phyloP scores from a whole-genome alignment of 139 green algal genomes.

The Limnomonas spitsbergensis region DNA sequence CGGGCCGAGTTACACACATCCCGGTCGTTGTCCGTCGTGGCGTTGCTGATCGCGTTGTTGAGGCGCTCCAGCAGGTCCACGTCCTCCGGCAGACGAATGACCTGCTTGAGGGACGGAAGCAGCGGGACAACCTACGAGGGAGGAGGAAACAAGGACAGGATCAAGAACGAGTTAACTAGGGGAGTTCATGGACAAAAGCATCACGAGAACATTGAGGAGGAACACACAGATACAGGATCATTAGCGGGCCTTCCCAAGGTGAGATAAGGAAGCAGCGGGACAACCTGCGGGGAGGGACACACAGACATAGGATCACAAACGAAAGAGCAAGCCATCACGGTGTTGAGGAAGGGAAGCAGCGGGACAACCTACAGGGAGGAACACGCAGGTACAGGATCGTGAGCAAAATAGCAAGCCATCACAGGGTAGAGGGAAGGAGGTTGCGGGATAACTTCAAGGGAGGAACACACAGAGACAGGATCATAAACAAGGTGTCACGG shows the following conservation, averaged over 20 bases:
- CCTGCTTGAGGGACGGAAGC: slow-evolving; percentile 58
- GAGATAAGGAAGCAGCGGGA: no score
- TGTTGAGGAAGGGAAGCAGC: no score
- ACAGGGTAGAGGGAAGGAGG: no score
- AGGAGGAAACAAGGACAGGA: background rate
- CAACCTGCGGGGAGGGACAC: no score
- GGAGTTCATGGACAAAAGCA: background rate
- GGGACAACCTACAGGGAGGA: no score
- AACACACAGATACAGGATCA: background rate
- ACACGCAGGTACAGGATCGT: no score
- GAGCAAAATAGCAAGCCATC: no score
- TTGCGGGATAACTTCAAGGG: no score
- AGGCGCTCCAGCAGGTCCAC: slow-evolving; percentile 68
- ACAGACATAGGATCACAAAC: no score
- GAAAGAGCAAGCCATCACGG: no score
- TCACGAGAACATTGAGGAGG: background rate
- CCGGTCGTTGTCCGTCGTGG: slow-evolving; percentile 71
- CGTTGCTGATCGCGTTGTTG: slow-evolving; percentile 71
- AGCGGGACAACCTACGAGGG: slow-evolving; percentile 27
- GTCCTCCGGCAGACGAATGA: slow-evolving; percentile 66
- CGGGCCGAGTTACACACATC: slow-evolving; percentile 57
- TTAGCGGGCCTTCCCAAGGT: background rate
- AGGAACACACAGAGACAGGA: no score
- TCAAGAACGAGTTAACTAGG: background rate
- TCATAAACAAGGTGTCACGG: no score